phyloP scores from a whole-genome alignment of 2,329 filamentous ascomycete genomes.

The Verticillium dahliae region DNA sequence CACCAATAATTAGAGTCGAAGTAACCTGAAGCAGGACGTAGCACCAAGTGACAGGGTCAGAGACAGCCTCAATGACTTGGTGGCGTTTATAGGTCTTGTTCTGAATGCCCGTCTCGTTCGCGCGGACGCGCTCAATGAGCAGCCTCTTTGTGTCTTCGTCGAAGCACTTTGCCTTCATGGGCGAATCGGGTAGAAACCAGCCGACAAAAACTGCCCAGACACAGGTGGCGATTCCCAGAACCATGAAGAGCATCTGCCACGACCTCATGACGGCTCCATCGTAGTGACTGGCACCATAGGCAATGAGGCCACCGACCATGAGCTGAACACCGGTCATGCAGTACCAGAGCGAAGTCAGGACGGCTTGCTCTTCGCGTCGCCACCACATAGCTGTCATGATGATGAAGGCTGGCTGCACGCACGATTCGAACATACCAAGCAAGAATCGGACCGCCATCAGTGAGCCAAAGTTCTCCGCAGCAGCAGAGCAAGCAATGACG shows the following conservation, averaged over 20 bases:
- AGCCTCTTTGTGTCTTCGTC: slow-evolving; percentile 30
- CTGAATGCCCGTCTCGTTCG: slow-evolving; percentile 23
- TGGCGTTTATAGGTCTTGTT: neutral
- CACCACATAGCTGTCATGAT: slow-evolving; percentile 26
- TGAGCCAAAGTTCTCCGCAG: slow-evolving; percentile 23
- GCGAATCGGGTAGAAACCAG: slow-evolving; percentile 40
- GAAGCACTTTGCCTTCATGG: slow-evolving; percentile 43
- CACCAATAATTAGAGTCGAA: slow-evolving; percentile 15
- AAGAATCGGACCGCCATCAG: slow-evolving; percentile 34
- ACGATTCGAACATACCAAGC: slow-evolving; percentile 37
- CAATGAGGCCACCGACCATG: slow-evolving; percentile 31
- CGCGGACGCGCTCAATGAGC: slow-evolving; percentile 27
- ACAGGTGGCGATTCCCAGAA: slow-evolving; percentile 29
- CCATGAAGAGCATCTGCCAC: slow-evolving; percentile 36
- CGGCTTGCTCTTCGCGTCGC: slow-evolving; percentile 28
- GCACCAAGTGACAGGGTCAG: neutral
- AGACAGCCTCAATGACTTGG: neutral
- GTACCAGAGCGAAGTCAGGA: slow-evolving; percentile 16
- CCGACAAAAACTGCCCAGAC: slow-evolving; percentile 26
- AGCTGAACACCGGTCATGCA: slow-evolving; percentile 27
- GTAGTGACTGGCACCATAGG: slow-evolving; percentile 27
- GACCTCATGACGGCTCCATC: slow-evolving; percentile 20
- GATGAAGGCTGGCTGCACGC: slow-evolving; percentile 37
- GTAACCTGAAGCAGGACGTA: slow-evolving; percentile 5
- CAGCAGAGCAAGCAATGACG: neutral